phyloP scores from a whole-genome alignment of 495 filamentous ascomycete genomes.

The Talaromyces proteolyticus region DNA sequence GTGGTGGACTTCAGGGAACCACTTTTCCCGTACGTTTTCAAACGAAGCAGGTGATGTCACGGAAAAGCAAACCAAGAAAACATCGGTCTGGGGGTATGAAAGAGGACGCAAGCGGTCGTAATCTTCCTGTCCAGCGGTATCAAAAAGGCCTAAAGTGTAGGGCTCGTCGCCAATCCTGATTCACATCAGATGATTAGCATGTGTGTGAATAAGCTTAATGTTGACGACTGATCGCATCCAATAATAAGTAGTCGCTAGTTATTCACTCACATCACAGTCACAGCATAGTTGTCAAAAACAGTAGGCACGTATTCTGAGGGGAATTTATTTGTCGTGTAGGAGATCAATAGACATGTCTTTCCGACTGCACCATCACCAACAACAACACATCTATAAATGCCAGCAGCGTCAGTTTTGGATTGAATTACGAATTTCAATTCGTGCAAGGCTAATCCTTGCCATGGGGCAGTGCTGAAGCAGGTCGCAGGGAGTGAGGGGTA shows the following conservation, averaged over 20 bases:
- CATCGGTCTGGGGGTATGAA: constrained; percentile 97
- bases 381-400: constrained; percentile 80
- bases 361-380: constrained; percentile 99
- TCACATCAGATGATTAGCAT: too few relatives aligned
- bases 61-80: constrained; percentile 97
- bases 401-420: too few relatives aligned
- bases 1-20: constrained; percentile 97
- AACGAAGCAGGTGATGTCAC: constrained; percentile 98
- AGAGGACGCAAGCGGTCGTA: constrained; percentile 95
- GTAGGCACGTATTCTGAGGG: constrained; percentile 99
- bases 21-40: constrained; percentile 98
- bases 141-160: constrained; percentile 94
- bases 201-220: too few relatives aligned
- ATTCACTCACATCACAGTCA: constrained; percentile 90
- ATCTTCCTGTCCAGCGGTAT: constrained; percentile 99
- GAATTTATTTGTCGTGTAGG: constrained; percentile 99
- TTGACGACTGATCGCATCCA: too few relatives aligned
- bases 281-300: constrained; percentile 99
- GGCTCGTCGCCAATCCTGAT: constrained; percentile 98
- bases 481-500: constrained; percentile 5
- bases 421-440: too few relatives aligned
- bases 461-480: too few relatives aligned
- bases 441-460: too few relatives aligned
- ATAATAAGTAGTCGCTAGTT: not conserved
- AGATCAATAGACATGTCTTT: constrained; percentile 97